Evolutionary conservation across 305 asterid species (phyloP).

Genomic region (Fraxinus sp.): DNA sequence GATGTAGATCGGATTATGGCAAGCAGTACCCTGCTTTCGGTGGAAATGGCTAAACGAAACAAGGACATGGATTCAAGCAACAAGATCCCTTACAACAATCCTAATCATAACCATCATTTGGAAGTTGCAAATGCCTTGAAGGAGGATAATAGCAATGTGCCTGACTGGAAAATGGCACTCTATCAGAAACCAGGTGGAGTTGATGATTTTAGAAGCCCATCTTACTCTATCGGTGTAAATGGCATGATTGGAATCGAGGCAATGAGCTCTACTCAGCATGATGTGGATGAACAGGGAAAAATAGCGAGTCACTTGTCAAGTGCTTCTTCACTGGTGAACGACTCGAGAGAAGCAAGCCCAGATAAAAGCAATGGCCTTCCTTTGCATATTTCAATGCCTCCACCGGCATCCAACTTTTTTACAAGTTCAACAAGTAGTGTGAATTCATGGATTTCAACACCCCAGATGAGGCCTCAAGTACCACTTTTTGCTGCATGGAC

Average conservation of each 20-base stretch:
- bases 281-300: slow-evolving; percentile 26
- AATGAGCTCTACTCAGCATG: slow-evolving; percentile 25
- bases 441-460: slow-evolving; percentile 55
- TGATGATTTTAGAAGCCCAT: slow-evolving; percentile 37
- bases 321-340: slow-evolving; percentile 43
- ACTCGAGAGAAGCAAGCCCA: slow-evolving; percentile 38
- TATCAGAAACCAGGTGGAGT: slow-evolving; percentile 33
- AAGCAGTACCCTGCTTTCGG: slow-evolving; percentile 73
- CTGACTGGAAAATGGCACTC: slow-evolving; percentile 57
- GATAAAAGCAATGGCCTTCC: slow-evolving; percentile 40
- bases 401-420: slow-evolving; percentile 40
- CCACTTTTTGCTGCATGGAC: slow-evolving; percentile 87
- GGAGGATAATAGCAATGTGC: slow-evolving; percentile 21
- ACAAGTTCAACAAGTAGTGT: slow-evolving; percentile 33
- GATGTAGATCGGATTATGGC: slow-evolving; percentile 82
- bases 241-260: slow-evolving; percentile 39
- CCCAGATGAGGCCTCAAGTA: slow-evolving; percentile 61
- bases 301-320: slow-evolving; percentile 38
- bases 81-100: slow-evolving; percentile 17
- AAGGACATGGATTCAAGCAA: slow-evolving; percentile 25
- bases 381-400: slow-evolving; percentile 39
- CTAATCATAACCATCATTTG: slow-evolving; percentile 16
- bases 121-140: slow-evolving; percentile 28
- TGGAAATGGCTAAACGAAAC: slow-evolving; percentile 72
- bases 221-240: slow-evolving; percentile 26